These are phyloP conservation scores for Pterocarpus macrocarpus DNA, from an alignment of 306 rosid genomes.

Conservation along the genomic window DNA sequence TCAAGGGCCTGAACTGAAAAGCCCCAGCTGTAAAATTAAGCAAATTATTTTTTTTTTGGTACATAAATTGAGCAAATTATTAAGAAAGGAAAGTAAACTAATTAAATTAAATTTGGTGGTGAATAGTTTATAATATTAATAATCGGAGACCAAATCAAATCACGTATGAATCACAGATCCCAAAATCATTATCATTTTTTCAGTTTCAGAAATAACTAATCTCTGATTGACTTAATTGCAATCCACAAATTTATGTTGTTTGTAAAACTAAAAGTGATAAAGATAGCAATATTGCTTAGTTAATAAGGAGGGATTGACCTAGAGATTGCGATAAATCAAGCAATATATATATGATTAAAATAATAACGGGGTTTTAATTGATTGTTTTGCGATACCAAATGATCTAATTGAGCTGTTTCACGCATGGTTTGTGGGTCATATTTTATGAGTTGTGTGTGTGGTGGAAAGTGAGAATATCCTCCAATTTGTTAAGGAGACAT, in stretches of 20 bases:
- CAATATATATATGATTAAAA: conserved; percentile 15
- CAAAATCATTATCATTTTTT: not conserved
- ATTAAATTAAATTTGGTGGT: not conserved
- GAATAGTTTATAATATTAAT: not conserved
- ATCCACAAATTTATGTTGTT: conserved; percentile 33
- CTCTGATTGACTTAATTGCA: conserved; percentile 4
- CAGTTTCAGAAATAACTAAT: conserved; percentile 4
- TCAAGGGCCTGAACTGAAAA: conserved; percentile 46
- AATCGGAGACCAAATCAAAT: conserved; percentile 39
- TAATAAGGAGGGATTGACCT: conserved; percentile 48
- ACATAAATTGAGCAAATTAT: conserved; percentile 49
- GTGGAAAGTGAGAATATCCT: conserved; percentile 79
- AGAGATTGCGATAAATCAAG: conserved; percentile 37
- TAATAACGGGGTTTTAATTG: conserved; percentile 39
- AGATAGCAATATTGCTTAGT: not conserved
- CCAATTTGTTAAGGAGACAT: conserved; percentile 71
- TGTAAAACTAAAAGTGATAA: conserved; percentile 30
- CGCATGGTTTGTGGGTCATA: conserved; percentile 93
- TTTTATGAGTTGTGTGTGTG: conserved; percentile 80
- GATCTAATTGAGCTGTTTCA: conserved; percentile 77
- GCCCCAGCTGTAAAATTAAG: conserved; percentile 68
- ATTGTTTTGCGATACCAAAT: conserved; percentile 54
- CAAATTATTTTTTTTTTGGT: conserved; percentile 18
- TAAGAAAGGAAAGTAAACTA: conserved; percentile 43
- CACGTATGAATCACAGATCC: conserved; percentile 39